phyloP scores from a whole-genome alignment of 495 filamentous ascomycete genomes.

The Tetracladium marchalianum region DNA sequence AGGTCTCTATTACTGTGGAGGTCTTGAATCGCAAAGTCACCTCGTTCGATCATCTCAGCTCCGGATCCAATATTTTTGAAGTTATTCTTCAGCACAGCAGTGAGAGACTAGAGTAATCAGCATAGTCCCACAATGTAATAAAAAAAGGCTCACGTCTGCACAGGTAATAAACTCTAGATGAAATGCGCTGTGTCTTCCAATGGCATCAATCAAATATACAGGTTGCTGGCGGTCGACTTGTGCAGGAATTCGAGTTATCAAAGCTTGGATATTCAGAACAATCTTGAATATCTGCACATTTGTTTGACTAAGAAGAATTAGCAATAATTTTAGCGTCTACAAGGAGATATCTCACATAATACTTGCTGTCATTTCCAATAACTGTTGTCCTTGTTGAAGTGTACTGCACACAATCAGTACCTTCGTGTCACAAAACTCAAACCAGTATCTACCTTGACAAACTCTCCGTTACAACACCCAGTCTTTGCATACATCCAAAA shows the following conservation, averaged over 20 bases:
- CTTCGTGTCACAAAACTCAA: neutral
- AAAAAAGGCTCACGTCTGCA: conserved; percentile 8
- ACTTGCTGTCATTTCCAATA: conserved; percentile 8
- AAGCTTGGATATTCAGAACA: conserved; percentile 16
- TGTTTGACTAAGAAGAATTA: conserved; percentile 1
- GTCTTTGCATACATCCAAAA: conserved; percentile 11
- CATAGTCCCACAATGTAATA: too few species aligned
- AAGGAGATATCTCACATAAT: conserved; percentile 5
- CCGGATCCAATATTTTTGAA: conserved; percentile 14
- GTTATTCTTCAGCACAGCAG: conserved; percentile 12
- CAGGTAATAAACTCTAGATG: conserved; percentile 21
- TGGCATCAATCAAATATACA: conserved; percentile 22
- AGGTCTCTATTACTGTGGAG: conserved; percentile 12
- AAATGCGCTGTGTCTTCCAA: conserved; percentile 19
- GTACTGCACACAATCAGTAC: conserved; percentile 1
- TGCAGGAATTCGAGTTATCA: conserved; percentile 15
- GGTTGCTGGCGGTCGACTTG: conserved; percentile 25
- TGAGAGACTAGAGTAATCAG: conserved; percentile 3
- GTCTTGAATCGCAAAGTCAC: conserved; percentile 22
- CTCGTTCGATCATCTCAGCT: conserved; percentile 11
- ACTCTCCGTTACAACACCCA: conserved; percentile 3
- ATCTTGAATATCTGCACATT: conserved; percentile 21
- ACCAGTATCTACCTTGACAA: conserved; percentile 4
- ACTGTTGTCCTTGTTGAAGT: conserved; percentile 12
- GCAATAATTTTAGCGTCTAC: neutral